These are phyloP conservation scores for Arthroderma sp. DNA, from an alignment of 2,329 filamentous ascomycete genomes.

Conservation along the genomic window DNA sequence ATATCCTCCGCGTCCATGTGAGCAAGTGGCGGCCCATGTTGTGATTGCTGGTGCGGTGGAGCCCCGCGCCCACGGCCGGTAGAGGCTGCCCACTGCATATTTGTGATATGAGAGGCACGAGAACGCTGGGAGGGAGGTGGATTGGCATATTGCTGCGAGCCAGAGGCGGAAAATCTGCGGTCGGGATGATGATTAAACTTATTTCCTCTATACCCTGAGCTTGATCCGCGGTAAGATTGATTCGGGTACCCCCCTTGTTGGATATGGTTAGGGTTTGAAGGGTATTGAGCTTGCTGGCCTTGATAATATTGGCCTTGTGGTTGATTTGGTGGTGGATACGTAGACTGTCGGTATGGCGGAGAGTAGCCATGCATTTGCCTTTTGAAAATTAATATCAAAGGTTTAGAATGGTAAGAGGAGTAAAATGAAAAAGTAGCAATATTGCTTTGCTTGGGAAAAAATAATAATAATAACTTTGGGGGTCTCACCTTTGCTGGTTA, in stretches of 20 bases:
- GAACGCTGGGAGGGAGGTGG: slow-evolving; percentile 36
- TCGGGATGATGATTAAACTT: slow-evolving; percentile 36
- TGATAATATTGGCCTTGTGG: slow-evolving; percentile 46
- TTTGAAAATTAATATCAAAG: slow-evolving; percentile 16
- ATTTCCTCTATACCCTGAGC: slow-evolving; percentile 46
- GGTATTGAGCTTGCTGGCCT: slow-evolving; percentile 34
- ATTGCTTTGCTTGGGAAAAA: slow-evolving; percentile 2
- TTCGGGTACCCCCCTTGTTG: slow-evolving; percentile 41
- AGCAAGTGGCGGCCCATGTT: slow-evolving; percentile 22
- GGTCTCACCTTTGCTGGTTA: slow-evolving; percentile 38
- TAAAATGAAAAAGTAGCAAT: slow-evolving; percentile 2
- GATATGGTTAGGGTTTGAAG: slow-evolving; percentile 44
- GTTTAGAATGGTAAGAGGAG: not conserved
- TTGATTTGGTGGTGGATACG: slow-evolving; percentile 40
- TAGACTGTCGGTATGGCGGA: slow-evolving; percentile 46
- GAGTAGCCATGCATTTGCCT: slow-evolving; percentile 46
- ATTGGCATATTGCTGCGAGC: slow-evolving; percentile 35
- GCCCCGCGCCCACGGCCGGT: slow-evolving; percentile 40
- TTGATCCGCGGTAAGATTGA: slow-evolving; percentile 39
- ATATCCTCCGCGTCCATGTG: slow-evolving; percentile 21
- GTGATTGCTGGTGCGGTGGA: slow-evolving; percentile 22
- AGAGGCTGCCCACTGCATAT: slow-evolving; percentile 57
- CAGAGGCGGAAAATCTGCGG: slow-evolving; percentile 31
- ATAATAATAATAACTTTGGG: not conserved
- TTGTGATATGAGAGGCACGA: slow-evolving; percentile 47